Conservation (phyloP, 2,329 filamentous ascomycete species). For the Colletotrichum paranaense region DNA sequence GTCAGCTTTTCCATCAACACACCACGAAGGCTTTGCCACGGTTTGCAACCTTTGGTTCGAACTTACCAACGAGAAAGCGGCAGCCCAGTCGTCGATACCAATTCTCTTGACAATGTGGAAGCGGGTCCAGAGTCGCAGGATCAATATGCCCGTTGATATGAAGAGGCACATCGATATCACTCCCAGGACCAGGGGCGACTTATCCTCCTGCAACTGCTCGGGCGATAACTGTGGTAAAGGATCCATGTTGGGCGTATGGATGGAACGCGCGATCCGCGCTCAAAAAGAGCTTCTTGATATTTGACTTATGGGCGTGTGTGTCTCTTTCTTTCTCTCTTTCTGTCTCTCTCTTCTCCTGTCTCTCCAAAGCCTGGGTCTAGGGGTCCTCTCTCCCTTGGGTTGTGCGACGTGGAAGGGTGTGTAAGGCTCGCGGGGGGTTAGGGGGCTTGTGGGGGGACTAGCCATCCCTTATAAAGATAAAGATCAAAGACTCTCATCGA, state of each 20-base stretch:
- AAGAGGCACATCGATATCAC: slow-evolving; percentile 37
- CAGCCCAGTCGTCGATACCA: slow-evolving; percentile 42
- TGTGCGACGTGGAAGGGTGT: background rate
- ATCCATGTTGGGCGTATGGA: slow-evolving; percentile 5
- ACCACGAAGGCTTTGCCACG: background rate
- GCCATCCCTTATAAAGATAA: background rate
- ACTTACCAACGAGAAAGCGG: slow-evolving; percentile 40
- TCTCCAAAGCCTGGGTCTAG: background rate
- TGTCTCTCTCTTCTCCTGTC: no score
- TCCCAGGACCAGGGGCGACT: slow-evolving; percentile 33
- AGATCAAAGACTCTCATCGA: background rate
- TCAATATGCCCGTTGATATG: slow-evolving; percentile 35
- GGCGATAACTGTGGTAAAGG: slow-evolving; percentile 14
- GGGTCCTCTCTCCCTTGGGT: background rate
- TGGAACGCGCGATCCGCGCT: background rate
- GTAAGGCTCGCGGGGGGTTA: background rate
- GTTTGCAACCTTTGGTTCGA: background rate
- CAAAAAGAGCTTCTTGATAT: no score
- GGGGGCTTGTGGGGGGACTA: background rate
- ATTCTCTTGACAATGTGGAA: slow-evolving; percentile 40
- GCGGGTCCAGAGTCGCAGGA: slow-evolving; percentile 41
- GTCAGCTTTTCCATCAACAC: background rate
- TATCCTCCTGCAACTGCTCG: slow-evolving; percentile 26
- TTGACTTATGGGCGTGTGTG: background rate
- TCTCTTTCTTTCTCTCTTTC: background rate